These are phyloP conservation scores for Cladophialophora psammophila DNA, from an alignment of 2,329 filamentous ascomycete species.

Conservation along the genomic window DNA sequence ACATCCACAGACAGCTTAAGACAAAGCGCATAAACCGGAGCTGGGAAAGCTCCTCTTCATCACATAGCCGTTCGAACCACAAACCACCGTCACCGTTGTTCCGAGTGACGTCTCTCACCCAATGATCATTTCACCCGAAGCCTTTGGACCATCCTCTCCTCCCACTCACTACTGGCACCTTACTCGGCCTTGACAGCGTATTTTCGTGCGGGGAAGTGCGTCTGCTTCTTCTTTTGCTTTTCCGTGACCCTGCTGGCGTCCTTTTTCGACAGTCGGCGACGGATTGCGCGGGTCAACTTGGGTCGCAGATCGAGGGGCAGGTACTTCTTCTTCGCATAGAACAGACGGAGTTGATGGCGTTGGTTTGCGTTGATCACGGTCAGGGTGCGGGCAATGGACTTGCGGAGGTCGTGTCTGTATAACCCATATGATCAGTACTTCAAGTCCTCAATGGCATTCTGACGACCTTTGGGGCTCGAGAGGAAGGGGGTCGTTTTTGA, in stretches of 20 bases:
- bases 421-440: slow-evolving; percentile 33
- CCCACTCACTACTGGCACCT: slow-evolving; percentile 43
- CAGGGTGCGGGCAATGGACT: slow-evolving; percentile 98
- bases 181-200: slow-evolving; percentile 86
- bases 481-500: slow-evolving; percentile 38
- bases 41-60: slow-evolving; percentile 16
- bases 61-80: not conserved
- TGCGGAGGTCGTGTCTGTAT: slow-evolving; percentile 93
- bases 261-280: slow-evolving; percentile 90
- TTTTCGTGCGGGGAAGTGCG: slow-evolving; percentile 98
- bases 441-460: not conserved
- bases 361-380: slow-evolving; percentile 99
- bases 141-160: slow-evolving; percentile 33
- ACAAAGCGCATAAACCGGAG: slow-evolving; percentile 34
- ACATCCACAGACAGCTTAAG: slow-evolving; percentile 34
- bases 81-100: slow-evolving; percentile 2
- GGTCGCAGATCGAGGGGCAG: slow-evolving; percentile 95
- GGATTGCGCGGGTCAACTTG: slow-evolving; percentile 98
- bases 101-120: slow-evolving; percentile 40
- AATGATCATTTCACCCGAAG: slow-evolving; percentile 41
- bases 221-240: slow-evolving; percentile 95
- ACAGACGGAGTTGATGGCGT: slow-evolving; percentile 94
- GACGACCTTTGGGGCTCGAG: not conserved
- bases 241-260: slow-evolving; percentile 84
- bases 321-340: slow-evolving; percentile 99